Evolutionary conservation across 371 early-diverging fungal genomes (phyloP).

Genomic region (Apophysomyces elegans): DNA sequence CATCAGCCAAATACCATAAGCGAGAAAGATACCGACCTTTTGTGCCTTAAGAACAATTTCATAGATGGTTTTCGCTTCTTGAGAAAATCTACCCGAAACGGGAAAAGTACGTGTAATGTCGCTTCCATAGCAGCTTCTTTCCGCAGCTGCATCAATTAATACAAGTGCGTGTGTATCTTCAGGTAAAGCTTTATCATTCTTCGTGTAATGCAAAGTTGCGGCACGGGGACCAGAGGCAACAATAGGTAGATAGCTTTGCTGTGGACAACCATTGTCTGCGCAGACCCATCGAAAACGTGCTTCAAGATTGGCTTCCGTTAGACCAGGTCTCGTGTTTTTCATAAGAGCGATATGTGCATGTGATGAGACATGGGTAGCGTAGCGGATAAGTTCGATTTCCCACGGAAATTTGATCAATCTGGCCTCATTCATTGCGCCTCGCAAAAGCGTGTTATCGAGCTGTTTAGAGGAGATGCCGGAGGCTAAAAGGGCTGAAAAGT

Average conservation of each 20-base stretch:
- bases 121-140: slow-evolving; percentile 79
- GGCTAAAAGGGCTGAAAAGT: slow-evolving; percentile 14
- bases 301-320: slow-evolving; percentile 59
- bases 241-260: slow-evolving; percentile 63
- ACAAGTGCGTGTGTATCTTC: slow-evolving; percentile 54
- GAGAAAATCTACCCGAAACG: slow-evolving; percentile 73
- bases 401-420: slow-evolving; percentile 58
- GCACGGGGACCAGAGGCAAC: slow-evolving; percentile 62
- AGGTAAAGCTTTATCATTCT: slow-evolving; percentile 46
- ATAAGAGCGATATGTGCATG: slow-evolving; percentile 50
- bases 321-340: slow-evolving; percentile 31
- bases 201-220: slow-evolving; percentile 62
- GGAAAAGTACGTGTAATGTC: slow-evolving; percentile 94
- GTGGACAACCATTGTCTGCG: slow-evolving; percentile 47
- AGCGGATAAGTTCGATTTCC: slow-evolving; percentile 53
- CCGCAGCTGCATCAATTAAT: slow-evolving; percentile 90
- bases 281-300: slow-evolving; percentile 61
- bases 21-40: slow-evolving; percentile 41
- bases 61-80: slow-evolving; percentile 79
- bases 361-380: slow-evolving; percentile 40
- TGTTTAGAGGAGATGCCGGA: slow-evolving; percentile 2
- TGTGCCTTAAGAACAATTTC: slow-evolving; percentile 85
- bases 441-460: slow-evolving; percentile 11
- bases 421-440: slow-evolving; percentile 45
- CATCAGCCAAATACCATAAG: neutral